Evolutionary conservation across 2,329 filamentous ascomycete genomes (phyloP), one percentile per base, ranked within the genome.

Genomic region (Ilyonectria robusta): DNA sequence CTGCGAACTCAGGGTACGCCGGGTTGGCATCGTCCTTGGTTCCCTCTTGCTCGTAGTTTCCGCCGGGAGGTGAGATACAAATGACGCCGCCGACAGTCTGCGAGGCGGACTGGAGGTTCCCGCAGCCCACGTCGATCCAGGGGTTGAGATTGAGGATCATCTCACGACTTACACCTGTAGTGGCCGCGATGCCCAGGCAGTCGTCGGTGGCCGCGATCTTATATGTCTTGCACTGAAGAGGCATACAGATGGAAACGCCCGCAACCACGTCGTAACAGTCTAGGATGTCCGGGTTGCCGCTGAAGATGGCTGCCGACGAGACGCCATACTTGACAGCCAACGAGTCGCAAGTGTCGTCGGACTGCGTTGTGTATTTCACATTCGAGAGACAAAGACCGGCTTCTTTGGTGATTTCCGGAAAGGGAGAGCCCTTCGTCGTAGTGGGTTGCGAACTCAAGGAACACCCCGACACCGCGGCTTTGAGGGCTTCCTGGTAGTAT

Each of bases 251-350:
- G 5, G 3, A 4, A 0, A 70, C 37, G 0, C 59, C 67, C 37
- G 46, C 8, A 0, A 51, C 37, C 1, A 71, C 68, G 47, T 68
- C 3, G 35, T 46, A 57, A 23, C 65, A 71, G n/a, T 71, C 17
- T 9, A 57, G 7, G 1, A 70, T 64, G 46, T 15, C 47, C 7
- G 65, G 56, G 40, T 70, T 71, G 6, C 58, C 65, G 0, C 68
- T 68, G 17, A 70, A 59, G 2, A 70, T 59, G 9, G 67, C 58
- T 26, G 65, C 51, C 0, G 65, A 70, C 33, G 67, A 70, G 59
- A 71, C 65, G 21, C 55, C 68, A n/a, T 64, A 70, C 59, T 68
- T 61, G 31, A 31, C 0, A 1, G 69, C 69, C 17, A 71, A 37
- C 0, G 62, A 66, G 59, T 70, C 61, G 8, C 62, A 70, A 17